phyloP scores from a whole-genome alignment of 2,329 filamentous ascomycete genomes.

The Colletotrichum filicis region DNA sequence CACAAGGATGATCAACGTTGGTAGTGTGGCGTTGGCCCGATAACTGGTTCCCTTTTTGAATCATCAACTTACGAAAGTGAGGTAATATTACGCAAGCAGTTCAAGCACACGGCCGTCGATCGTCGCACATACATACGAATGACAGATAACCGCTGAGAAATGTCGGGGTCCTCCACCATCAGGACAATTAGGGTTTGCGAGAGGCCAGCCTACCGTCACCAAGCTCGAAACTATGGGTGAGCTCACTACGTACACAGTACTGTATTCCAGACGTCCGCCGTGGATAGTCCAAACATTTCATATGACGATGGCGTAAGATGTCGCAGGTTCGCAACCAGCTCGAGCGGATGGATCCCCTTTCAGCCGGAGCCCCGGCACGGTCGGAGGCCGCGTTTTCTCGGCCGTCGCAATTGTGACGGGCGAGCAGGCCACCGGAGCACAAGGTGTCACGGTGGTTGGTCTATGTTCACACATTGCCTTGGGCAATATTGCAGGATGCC shows the following conservation, averaged over 20 bases:
- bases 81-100: not conserved
- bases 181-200: not conserved
- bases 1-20: not conserved
- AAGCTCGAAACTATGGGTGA: not conserved
- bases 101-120: not conserved
- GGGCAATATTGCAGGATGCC: not conserved
- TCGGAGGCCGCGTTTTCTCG: not conserved
- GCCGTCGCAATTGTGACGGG: not conserved
- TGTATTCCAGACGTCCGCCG: constrained; percentile 11
- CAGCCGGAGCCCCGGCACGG: constrained; percentile 3
- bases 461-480: not conserved
- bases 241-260: not conserved
- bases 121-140: not conserved
- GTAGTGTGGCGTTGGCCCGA: not conserved
- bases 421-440: not conserved
- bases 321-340: not conserved
- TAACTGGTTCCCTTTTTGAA: not conserved
- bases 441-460: not conserved
- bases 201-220: not conserved
- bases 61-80: not conserved
- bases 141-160: constrained; percentile 7
- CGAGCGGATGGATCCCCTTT: not conserved
- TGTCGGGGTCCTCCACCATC: not conserved
- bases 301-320: not conserved
- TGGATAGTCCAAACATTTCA: not conserved